phyloP scores from a whole-genome alignment of 495 filamentous ascomycete genomes.

The Aspergillus mulundensis region DNA sequence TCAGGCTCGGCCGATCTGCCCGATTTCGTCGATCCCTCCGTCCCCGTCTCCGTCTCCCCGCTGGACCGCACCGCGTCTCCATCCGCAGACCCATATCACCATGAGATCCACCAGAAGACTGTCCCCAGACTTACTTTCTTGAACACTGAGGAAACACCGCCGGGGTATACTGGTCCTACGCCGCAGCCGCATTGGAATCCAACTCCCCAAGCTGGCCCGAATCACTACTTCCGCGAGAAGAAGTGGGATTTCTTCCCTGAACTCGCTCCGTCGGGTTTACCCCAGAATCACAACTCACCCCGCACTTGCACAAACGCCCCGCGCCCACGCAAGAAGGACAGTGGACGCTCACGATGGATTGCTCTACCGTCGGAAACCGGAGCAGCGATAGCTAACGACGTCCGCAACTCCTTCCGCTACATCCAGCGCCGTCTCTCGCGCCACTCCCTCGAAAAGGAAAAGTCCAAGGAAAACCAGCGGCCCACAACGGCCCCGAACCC shows the following conservation, averaged over 20 bases:
- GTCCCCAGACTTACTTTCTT: constrained; percentile 17
- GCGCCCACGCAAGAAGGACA: constrained; percentile 26
- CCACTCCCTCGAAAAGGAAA: constrained; percentile 22
- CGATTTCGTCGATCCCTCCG: constrained; percentile 23
- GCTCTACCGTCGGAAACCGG: constrained; percentile 25
- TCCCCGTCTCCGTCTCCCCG: constrained; percentile 3
- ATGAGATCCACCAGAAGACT: constrained; percentile 7
- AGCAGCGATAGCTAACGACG: constrained; percentile 25
- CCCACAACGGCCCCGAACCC: constrained; percentile 18
- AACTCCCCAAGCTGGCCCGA: constrained; percentile 25
- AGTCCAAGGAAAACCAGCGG: constrained; percentile 18
- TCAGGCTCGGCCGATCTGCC: constrained; percentile 32
- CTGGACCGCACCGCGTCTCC: constrained; percentile 11
- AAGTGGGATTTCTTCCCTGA: constrained; percentile 50
- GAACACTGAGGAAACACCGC: constrained; percentile 20
- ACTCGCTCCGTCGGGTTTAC: constrained; percentile 30
- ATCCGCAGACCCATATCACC: constrained; percentile 11
- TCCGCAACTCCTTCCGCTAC: constrained; percentile 38
- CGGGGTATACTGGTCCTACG: constrained; percentile 13
- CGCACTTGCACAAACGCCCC: constrained; percentile 1
- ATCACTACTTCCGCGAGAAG: constrained; percentile 47
- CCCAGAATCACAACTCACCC: constrained; percentile 16
- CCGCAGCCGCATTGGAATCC: constrained; percentile 22
- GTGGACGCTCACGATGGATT: constrained; percentile 22
- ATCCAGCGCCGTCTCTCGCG: constrained; percentile 32